Conservation (phyloP, 2,329 filamentous ascomycete species). For the Pseudogymnoascus sp. region DNA sequence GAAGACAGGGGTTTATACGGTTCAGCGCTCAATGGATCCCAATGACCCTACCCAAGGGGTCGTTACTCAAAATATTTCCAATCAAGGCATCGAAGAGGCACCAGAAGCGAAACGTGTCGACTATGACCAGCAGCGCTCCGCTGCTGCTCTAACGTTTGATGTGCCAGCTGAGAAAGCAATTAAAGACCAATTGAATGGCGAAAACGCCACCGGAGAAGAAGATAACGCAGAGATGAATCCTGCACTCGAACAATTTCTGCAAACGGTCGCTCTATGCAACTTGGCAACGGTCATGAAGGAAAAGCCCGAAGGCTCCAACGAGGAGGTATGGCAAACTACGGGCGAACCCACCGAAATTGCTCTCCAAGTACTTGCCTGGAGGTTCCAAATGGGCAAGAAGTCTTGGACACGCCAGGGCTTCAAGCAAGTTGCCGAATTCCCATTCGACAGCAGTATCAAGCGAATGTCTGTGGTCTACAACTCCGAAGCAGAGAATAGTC, state of each 20-base stretch:
- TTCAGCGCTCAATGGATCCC: conserved; percentile 44
- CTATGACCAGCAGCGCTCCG: conserved; percentile 51
- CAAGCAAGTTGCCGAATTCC: conserved; percentile 51
- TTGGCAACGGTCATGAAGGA: conserved; percentile 42
- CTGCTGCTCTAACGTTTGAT: conserved; percentile 53
- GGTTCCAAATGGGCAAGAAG: conserved; percentile 45
- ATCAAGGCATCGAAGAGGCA: conserved; percentile 17
- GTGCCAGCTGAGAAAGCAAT: conserved; percentile 41
- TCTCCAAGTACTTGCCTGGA: conserved; percentile 55
- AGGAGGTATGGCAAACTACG: conserved; percentile 44
- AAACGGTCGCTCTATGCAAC: conserved; percentile 48
- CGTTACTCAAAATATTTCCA: conserved; percentile 29
- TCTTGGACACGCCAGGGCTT: conserved; percentile 33
- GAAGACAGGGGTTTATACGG: conserved; percentile 40
- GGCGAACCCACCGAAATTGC: conserved; percentile 62
- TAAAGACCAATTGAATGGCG: conserved; percentile 23
- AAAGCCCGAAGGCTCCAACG: conserved; percentile 29
- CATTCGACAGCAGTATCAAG: conserved; percentile 57
- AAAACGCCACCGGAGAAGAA: conserved; percentile 23
- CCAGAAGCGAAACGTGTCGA: conserved; percentile 42
- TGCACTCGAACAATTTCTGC: conserved; percentile 41
- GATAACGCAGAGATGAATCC: conserved; percentile 30
- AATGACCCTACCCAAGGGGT: conserved; percentile 45
- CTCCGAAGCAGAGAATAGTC: conserved; percentile 18
- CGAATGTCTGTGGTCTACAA: conserved; percentile 57